Evolutionary conservation across 83 land plant species (phyloP).

Genomic region (Thuja plicata): DNA sequence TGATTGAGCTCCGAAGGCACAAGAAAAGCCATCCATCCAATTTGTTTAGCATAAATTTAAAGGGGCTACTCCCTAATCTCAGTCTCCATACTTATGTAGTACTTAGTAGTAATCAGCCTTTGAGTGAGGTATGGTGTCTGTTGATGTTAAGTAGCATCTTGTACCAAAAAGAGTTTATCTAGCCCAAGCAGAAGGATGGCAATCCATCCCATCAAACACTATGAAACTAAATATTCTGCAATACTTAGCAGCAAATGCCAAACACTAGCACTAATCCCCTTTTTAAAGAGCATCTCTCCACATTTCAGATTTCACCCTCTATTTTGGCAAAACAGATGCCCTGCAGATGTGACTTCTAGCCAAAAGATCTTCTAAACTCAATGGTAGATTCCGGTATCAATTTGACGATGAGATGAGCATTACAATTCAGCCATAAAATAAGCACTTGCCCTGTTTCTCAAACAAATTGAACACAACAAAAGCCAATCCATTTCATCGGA

Average conservation of each 20-base stretch:
- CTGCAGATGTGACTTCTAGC: no score
- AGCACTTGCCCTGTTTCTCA: no score
- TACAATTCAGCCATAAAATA: no score
- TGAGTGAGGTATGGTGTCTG: not conserved
- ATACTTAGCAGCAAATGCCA: not conserved
- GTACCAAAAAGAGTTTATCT: not conserved
- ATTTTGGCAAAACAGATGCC: not conserved
- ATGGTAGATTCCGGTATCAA: no score
- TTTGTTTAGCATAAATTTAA: no score
- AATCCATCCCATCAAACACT: not conserved
- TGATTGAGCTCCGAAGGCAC: no score
- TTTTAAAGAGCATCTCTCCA: not conserved
- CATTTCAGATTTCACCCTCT: not conserved
- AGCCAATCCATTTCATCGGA: no score
- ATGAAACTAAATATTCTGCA: not conserved
- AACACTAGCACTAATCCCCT: not conserved
- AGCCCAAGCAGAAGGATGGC: not conserved
- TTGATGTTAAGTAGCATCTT: not conserved
- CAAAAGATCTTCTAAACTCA: no score
- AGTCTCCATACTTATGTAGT: not conserved
- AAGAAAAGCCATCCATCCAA: not conserved
- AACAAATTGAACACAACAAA: no score
- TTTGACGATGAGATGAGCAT: no score
- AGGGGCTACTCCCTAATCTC: not conserved
- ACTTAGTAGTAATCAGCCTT: not conserved